Conservation (phyloP, 805 yeast species). For the Wickerhamiella alocasiicola region DNA sequence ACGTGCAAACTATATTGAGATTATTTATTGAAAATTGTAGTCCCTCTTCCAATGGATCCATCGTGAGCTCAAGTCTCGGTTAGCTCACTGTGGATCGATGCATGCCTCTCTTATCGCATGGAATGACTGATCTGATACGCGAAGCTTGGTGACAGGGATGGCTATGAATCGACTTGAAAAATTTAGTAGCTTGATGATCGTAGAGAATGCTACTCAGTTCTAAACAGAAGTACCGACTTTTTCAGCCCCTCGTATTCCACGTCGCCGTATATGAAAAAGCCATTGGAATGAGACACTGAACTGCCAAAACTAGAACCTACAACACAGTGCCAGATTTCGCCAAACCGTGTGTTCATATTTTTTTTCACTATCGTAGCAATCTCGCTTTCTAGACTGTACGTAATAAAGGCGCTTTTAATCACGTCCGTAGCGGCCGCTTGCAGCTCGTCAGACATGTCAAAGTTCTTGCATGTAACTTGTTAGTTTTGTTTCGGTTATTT, state of each 20-base stretch:
- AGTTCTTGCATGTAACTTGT: constrained; percentile 14
- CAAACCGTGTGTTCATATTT: constrained; percentile 42
- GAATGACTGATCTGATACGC: no score
- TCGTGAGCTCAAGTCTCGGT: no score
- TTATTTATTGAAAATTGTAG: no score
- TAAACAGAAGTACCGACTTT: constrained; percentile 35
- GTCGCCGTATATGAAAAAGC: constrained; percentile 42
- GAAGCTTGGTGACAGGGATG: no score
- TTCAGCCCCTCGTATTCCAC: constrained; percentile 29
- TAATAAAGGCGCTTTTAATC: constrained; percentile 34
- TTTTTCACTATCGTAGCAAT: constrained; percentile 46
- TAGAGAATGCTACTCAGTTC: constrained; percentile 28
- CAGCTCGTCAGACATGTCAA: constrained; percentile 21
- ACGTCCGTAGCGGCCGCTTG: constrained; percentile 14
- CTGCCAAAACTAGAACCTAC: constrained; percentile 52
- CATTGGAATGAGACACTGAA: constrained; percentile 47
- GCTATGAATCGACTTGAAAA: no score
- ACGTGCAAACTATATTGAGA: no score
- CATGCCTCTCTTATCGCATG: no score
- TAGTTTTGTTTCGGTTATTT: no score
- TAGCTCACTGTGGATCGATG: no score
- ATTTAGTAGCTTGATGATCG: no score
- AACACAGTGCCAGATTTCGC: constrained; percentile 52
- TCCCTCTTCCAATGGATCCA: no score
- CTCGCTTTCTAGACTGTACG: constrained; percentile 39